phyloP scores from a whole-genome alignment of 306 rosid genomes.

The Heteromeles arbutifolia region DNA sequence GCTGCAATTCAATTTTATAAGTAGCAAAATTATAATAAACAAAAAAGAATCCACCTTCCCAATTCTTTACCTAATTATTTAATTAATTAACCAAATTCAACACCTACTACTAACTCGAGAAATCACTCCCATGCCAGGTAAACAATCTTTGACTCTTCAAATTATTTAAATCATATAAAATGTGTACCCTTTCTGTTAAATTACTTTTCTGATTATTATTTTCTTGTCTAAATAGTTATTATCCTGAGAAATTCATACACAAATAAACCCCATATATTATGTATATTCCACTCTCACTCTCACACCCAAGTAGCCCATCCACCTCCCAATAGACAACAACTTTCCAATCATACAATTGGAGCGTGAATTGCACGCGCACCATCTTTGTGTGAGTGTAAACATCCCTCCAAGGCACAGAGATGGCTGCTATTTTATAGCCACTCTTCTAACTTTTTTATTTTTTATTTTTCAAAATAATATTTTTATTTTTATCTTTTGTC shows the following conservation, averaged over 20 bases:
- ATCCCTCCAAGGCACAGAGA: background rate
- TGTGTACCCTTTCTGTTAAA: background rate
- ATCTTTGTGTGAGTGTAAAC: background rate
- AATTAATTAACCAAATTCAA: constrained; percentile 27
- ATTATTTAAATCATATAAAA: background rate
- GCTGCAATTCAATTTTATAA: constrained; percentile 9
- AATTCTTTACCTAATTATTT: constrained; percentile 11
- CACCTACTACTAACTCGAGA: constrained; percentile 40
- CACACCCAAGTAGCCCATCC: background rate
- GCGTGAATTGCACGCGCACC: background rate
- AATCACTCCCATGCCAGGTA: constrained; percentile 9
- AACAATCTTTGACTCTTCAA: constrained; percentile 22
- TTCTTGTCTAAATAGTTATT: background rate
- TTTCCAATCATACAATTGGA: background rate
- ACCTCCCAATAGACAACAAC: background rate
- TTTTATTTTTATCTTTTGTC: background rate
- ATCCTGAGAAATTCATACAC: background rate
- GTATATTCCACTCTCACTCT: background rate
- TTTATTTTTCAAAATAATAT: background rate
- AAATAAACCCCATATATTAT: background rate
- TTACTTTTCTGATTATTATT: background rate
- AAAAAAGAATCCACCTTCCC: constrained; percentile 3
- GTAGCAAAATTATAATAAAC: background rate
- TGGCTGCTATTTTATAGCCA: constrained; percentile 26
- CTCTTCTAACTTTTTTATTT: constrained; percentile 8